Conservation (phyloP, 768 basidiomycete genomes). For the Russula vinacea region DNA sequence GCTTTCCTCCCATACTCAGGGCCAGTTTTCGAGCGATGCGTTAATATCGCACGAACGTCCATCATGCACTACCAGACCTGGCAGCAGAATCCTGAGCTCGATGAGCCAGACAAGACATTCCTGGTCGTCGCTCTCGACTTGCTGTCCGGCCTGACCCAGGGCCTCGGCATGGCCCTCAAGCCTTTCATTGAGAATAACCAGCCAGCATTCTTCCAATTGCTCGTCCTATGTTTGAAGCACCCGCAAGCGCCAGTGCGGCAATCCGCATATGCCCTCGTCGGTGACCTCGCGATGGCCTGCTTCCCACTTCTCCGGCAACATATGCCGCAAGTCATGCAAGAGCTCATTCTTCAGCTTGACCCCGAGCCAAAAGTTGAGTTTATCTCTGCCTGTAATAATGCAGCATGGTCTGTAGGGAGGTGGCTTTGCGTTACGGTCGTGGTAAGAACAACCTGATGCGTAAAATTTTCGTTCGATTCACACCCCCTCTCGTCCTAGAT, state of each 20-base stretch:
- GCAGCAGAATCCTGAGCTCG: conserved; percentile 84
- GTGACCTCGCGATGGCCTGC: conserved; percentile 96
- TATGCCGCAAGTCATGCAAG: conserved; percentile 85
- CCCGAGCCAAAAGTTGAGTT: conserved; percentile 92
- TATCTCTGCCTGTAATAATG: conserved; percentile 97
- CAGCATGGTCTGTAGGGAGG: conserved; percentile 99
- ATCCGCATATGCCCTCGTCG: conserved; percentile 96
- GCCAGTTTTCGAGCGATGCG: conserved; percentile 91
- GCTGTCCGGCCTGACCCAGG: conserved; percentile 92
- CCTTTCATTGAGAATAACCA: conserved; percentile 63
- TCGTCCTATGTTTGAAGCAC: conserved; percentile 90
- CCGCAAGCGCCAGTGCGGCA: conserved; percentile 94
- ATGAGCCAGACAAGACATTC: conserved; percentile 96
- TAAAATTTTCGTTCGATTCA: background rate
- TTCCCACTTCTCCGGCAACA: conserved; percentile 81
- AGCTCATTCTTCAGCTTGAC: conserved; percentile 85
- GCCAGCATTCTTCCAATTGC: conserved; percentile 75
- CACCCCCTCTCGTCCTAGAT: conserved; percentile 40
- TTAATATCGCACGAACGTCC: conserved; percentile 75
- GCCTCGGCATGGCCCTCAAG: conserved; percentile 76
- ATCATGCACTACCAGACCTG: conserved; percentile 84
- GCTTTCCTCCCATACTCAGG: conserved; percentile 86
- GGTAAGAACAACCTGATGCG: conserved; percentile 44
- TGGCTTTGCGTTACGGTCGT: conserved; percentile 85
- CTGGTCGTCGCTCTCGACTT: conserved; percentile 97